Base-by-base conservation (phyloP, 1,284 basidiomycete genomes). In the Sporisorium graminicola region DNA sequence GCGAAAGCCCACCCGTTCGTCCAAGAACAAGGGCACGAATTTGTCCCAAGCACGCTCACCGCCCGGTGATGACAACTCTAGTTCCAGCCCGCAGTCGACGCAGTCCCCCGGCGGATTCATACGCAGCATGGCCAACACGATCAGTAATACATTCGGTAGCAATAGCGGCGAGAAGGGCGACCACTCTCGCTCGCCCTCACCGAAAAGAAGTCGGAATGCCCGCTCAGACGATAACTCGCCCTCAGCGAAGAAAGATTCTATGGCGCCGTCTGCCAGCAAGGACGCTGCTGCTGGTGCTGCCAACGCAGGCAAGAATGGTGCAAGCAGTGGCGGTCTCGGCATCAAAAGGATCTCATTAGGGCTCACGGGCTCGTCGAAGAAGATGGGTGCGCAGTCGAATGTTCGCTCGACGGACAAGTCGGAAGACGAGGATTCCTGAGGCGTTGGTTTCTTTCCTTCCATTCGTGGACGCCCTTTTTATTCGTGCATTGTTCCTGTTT, bases 311-410 rank as follows among this genome's bases (percentile, higher is more conserved):
- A 61, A 66, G 49, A 61, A 57, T 31, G 64, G 63, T 13, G 29
- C 59, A 10, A 54, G 61, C 55, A 55, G 64, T n/a, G 54, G 69
- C n/a, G 65, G 44, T 20, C 59, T 70, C 44, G 68, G 65, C 26
- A 61, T 69, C 50, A 76, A 77, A 24, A 71, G 78, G 46, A 74
- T 79, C 47, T 71, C 77, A 18, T 18, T 79, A 20, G 73, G 73
- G 3, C 58, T 78, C 2, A 65, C 77, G n/a, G 51, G 60, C 26
- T 62, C 63, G 10, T 46, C 69, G 24, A 76, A 70, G 49, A 75
- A 76, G 65, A 78, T 76, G 77, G 77, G 69, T 5, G 68, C 68
- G 40, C 66, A 68, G 58, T 65, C 65, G 35, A 66, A 66, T 22
- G 64, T 72, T 33, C 63, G 69, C 16, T 66, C 69, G 42, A 72